Percentiles rank a stretch among this genome's conserved stretches.
These are phyloP conservation scores for Litchi chinensis DNA, from an alignment of 345 rosid species.

Conservation along the genomic window DNA sequence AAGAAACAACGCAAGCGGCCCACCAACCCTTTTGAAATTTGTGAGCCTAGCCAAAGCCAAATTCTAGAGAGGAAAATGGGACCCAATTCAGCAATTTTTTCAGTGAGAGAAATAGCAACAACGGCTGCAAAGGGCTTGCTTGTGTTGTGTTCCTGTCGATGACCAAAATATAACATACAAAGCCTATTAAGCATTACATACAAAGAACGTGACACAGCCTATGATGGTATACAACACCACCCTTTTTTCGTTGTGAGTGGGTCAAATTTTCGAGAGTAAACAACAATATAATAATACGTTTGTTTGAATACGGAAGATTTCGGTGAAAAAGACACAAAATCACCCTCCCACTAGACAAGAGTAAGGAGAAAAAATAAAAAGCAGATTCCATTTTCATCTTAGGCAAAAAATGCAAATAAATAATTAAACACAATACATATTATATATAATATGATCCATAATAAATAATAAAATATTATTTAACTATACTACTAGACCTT, in stretches of 20 bases:
- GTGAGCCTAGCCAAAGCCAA: constrained; percentile 14
- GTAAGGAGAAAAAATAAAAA: constrained; percentile 1
- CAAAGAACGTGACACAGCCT: constrained; percentile 28
- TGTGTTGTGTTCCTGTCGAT: background rate
- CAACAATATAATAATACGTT: constrained; percentile 8
- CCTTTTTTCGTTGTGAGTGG: constrained; percentile 26
- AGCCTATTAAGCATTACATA: constrained; percentile 5
- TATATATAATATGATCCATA: background rate
- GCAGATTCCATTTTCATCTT: constrained; percentile 32
- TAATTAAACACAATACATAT: constrained; percentile 15
- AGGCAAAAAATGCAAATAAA: constrained; percentile 13
- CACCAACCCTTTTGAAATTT: constrained; percentile 29
- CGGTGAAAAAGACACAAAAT: constrained; percentile 51
- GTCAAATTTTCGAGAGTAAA: constrained; percentile 40
- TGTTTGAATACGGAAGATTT: constrained; percentile 43
- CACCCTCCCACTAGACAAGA: constrained; percentile 13
- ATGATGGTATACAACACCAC: constrained; percentile 27
- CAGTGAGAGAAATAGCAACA: background rate
- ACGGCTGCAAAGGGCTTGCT: background rate
- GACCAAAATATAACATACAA: background rate
- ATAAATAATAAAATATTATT: background rate
- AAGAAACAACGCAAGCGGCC: constrained; percentile 20
- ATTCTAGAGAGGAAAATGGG: constrained; percentile 28
- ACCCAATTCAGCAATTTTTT: constrained; percentile 27
- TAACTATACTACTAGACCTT: background rate